A percentile compares a stretch with the other conserved stretches of the same genome.
phyloP scores from a whole-genome alignment of 2,329 filamentous ascomycete genomes.

The Xylaria sp. region DNA sequence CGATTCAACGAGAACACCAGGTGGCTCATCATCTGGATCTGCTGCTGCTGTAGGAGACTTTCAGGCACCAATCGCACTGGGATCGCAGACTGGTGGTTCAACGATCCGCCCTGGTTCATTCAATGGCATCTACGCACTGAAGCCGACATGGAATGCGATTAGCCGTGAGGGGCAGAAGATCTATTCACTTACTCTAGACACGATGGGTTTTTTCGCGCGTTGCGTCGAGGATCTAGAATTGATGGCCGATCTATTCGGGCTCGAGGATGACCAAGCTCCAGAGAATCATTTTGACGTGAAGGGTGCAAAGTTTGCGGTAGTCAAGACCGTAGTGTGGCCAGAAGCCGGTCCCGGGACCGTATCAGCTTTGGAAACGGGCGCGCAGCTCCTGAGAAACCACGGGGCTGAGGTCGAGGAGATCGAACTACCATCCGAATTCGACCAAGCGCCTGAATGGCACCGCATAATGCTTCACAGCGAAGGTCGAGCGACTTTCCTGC shows the following conservation, averaged over 20 bases:
- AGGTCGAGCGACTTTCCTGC: conserved; percentile 62
- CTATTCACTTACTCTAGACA: conserved; percentile 69
- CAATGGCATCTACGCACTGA: conserved; percentile 72
- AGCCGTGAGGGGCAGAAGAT: conserved; percentile 69
- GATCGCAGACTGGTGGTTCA: conserved; percentile 74
- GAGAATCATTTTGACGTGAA: conserved; percentile 50
- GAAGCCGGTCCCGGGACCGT: conserved; percentile 57
- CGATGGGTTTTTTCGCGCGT: conserved; percentile 68
- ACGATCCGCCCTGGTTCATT: conserved; percentile 72
- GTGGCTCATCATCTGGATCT: conserved; percentile 74
- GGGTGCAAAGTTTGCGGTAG: conserved; percentile 64
- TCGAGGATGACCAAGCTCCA: conserved; percentile 61
- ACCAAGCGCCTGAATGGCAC: conserved; percentile 62
- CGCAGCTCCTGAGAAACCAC: conserved; percentile 52
- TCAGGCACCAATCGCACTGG: conserved; percentile 68
- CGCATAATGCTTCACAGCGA: conserved; percentile 61
- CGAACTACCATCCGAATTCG: conserved; percentile 60
- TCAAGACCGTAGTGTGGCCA: conserved; percentile 63
- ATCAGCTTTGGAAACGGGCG: conserved; percentile 55
- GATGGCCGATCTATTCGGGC: conserved; percentile 62
- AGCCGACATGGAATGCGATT: conserved; percentile 73
- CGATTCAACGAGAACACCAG: conserved; percentile 70
- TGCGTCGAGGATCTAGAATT: conserved; percentile 67
- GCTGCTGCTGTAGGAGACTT: conserved; percentile 73
- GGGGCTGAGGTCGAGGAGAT: conserved; percentile 68